Conservation (phyloP, 1,284 basidiomycete genomes). For the Cutaneotrichosporon sp. region DNA sequence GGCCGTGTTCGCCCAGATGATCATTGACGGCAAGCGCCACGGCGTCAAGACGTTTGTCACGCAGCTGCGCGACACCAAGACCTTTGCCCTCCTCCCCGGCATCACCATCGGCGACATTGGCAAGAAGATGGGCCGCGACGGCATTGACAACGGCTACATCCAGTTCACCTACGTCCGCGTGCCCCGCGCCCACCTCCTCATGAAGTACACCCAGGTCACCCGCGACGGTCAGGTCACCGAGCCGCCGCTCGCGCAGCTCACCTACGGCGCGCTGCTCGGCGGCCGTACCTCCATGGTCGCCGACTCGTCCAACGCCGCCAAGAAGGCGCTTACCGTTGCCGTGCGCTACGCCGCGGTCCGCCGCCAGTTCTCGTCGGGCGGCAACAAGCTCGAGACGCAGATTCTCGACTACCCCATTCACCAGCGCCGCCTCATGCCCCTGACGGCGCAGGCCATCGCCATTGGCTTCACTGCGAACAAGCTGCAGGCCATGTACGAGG, state of each 20-base stretch:
- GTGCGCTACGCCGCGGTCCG: slow-evolving; percentile 55
- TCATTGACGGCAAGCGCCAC: slow-evolving; percentile 53
- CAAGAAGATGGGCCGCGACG: slow-evolving; percentile 57
- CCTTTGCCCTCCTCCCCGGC: slow-evolving; percentile 51
- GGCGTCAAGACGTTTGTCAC: slow-evolving; percentile 58
- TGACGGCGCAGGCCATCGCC: slow-evolving; percentile 55
- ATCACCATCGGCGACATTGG: slow-evolving; percentile 57
- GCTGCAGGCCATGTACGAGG: slow-evolving; percentile 48
- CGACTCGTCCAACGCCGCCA: slow-evolving; percentile 53
- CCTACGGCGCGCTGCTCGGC: slow-evolving; percentile 56
- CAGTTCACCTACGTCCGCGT: slow-evolving; percentile 75
- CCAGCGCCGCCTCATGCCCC: slow-evolving; percentile 56
- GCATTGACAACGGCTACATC: slow-evolving; percentile 71
- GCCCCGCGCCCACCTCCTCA: slow-evolving; percentile 56
- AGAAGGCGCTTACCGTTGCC: slow-evolving; percentile 56
- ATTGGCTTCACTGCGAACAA: slow-evolving; percentile 54
- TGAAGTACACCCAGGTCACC: slow-evolving; percentile 56
- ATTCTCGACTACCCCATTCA: slow-evolving; percentile 58
- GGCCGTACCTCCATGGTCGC: slow-evolving; percentile 56
- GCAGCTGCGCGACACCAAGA: slow-evolving; percentile 54
- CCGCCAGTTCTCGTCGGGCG: slow-evolving; percentile 53
- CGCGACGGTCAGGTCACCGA: slow-evolving; percentile 49
- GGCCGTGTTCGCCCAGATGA: slow-evolving; percentile 55
- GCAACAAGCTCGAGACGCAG: slow-evolving; percentile 52
- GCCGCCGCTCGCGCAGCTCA: slow-evolving; percentile 54